Base-by-base conservation (phyloP, 148 eudicot genomes). In the Vaccinium vitisidaea region DNA sequence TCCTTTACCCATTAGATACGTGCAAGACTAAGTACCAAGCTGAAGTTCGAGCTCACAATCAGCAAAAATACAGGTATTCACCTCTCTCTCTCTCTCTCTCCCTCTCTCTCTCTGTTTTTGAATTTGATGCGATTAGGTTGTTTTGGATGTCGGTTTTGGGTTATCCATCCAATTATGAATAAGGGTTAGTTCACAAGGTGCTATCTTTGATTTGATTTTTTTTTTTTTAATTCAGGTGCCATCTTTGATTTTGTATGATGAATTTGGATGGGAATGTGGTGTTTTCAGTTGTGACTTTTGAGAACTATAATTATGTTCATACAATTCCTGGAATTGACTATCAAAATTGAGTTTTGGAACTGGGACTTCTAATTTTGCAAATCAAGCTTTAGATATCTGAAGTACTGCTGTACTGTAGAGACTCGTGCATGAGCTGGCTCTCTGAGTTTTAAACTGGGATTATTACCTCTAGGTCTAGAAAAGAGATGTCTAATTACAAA, bases 11-110 rank as follows among this genome's bases (percentile, higher is more conserved):
- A 0, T 86, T 96, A 19, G 99, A 96, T 46, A 96, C 99, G 59
- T 96, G 99, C 88, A 96, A 96, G 84, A 93, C 97, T 50, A 94
- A 93, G 88, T 96, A 91, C 84, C 99, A 96, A 86, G 99, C 99
- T 71, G 98, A 96, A 85, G 87, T 93, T 76, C 90, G 89, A 70
- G 86, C 92, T 61, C 94, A 87, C 7, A 87, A 87, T 85, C 94
- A 84, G 32, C 91, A 80, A 13, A 91, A 90, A 84, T 96, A 96
- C 93, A 96, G 95, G 99, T 96, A 21, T 8, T 2, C 6, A 16
- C 43, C 43, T 77, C 73, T 77, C 8, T 55, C 21, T 43, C 49
- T 30, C 30, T 11, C n/a, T 55, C 39, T 50, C 18, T 55, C 19
- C 69, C 21, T 48, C 2, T 30, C 2, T 83, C 9, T 70, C 23